Evolutionary conservation across 768 basidiomycete genomes (phyloP), one percentile per base, ranked within the genome.

Genomic region (Trametes cubensis): DNA sequence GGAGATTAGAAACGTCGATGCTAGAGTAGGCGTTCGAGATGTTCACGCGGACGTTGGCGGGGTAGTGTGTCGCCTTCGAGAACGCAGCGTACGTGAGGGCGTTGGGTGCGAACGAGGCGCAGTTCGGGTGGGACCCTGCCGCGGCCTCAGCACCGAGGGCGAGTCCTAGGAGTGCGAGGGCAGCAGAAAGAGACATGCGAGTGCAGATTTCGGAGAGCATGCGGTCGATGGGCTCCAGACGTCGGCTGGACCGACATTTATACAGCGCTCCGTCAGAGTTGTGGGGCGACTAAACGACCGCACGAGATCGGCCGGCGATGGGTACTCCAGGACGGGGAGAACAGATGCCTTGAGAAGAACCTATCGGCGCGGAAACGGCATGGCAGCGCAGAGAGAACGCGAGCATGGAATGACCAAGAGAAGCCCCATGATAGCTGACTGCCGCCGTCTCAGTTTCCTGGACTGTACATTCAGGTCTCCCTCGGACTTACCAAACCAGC

Each of bases 1-100:
- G 67, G 10, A 71, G 64, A 17, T 50, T 58, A 15, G 63, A 49
- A 25, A 54, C 48, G 23, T 71, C 61, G 65, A 71, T 69, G 45
- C 60, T 65, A 17, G 68, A 66, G 38, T 56, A 66, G 39, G 34
- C 49, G 45, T 65, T 71, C 20, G 63, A 61, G 45, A 71, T 59
- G 49, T 71, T 66, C 25, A 71, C 70, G 18, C 21, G 58, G 20
- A 55, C 52, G 17, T 65, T 56, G 14, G 63, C 61, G 18, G 65
- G 20, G 45, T 55, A 70, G 50, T 66, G 63, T 3, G 63, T 66
- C 11, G 65, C 53, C 11, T 20, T 42, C 6, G 55, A 45, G 26
- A 68, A n/a, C 3, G 52, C 25, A 45, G 55, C 67, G 23, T 50
- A 50, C 1, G 51, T 21, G 6, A 55, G 40, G 13, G 54, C n/a